Conservation (phyloP, 306 rosid species). For the Argentina anserina region DNA sequence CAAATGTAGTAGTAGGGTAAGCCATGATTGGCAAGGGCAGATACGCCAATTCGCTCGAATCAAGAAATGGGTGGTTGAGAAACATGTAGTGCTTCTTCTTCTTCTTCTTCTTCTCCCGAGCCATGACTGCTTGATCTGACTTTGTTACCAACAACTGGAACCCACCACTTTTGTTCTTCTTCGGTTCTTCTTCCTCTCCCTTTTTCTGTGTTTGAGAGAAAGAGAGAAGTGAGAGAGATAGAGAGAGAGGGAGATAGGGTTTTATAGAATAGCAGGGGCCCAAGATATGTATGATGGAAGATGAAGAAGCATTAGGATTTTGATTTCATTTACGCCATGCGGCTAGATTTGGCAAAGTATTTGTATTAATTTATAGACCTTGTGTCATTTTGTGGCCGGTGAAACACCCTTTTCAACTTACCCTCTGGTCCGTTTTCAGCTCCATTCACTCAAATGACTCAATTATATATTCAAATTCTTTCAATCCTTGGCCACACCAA, state of each 20-base stretch:
- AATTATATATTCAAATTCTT: no score
- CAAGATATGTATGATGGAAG: neutral
- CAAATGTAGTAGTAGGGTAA: slow-evolving; percentile 18
- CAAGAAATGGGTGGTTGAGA: slow-evolving; percentile 27
- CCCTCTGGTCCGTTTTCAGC: slow-evolving; percentile 37
- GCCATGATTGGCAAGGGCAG: slow-evolving; percentile 14
- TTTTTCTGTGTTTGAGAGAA: slow-evolving; percentile 7
- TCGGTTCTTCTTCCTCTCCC: neutral
- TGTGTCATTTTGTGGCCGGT: slow-evolving; percentile 43
- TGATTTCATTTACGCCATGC: slow-evolving; percentile 2
- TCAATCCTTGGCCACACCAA: no score
- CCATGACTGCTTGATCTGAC: slow-evolving; percentile 20
- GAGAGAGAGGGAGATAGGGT: slow-evolving; percentile 5
- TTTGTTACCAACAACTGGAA: slow-evolving; percentile 15
- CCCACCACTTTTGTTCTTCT: slow-evolving; percentile 24
- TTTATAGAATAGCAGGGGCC: slow-evolving; percentile 7
- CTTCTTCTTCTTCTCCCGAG: slow-evolving; percentile 24
- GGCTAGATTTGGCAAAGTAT: slow-evolving; percentile 19
- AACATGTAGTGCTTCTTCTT: slow-evolving; percentile 8
- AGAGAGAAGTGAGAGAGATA: neutral
- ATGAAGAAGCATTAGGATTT: slow-evolving; percentile 7
- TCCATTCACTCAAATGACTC: no score
- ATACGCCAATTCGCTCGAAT: slow-evolving; percentile 18
- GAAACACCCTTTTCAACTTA: slow-evolving; percentile 50
- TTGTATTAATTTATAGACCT: slow-evolving; percentile 11